Percentiles rank a stretch among this genome's conserved stretches.
phyloP scores from a whole-genome alignment of 2,329 filamentous ascomycete species.

The Colletotrichum musicola region DNA sequence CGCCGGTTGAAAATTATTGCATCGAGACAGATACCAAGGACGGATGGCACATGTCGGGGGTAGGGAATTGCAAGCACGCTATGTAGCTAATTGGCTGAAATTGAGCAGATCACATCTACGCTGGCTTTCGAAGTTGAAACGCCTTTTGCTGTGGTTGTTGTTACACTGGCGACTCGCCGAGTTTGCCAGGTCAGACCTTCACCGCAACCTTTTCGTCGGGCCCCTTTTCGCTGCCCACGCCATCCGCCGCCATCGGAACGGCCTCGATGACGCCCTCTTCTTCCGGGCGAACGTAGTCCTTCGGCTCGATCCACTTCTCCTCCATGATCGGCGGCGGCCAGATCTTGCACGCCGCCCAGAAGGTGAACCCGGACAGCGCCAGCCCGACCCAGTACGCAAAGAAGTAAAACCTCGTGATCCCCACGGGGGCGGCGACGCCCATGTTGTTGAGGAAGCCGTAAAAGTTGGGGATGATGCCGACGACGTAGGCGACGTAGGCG shows the following conservation, averaged over 20 bases:
- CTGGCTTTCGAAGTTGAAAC: too few species aligned
- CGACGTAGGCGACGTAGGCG: conserved; percentile 43
- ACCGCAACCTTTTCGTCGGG: conserved; percentile 12
- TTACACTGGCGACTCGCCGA: background rate
- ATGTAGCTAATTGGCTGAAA: too few species aligned
- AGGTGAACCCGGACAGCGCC: conserved; percentile 52
- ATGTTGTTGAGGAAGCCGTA: conserved; percentile 56
- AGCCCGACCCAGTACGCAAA: conserved; percentile 68
- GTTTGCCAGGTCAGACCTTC: background rate
- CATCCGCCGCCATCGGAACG: background rate
- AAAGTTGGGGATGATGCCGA: conserved; percentile 55
- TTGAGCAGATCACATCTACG: too few species aligned
- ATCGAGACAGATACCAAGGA: background rate
- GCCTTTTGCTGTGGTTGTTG: background rate
- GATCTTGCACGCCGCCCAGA: conserved; percentile 40
- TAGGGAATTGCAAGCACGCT: background rate
- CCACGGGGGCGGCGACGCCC: conserved; percentile 51
- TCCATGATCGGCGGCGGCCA: conserved; percentile 40
- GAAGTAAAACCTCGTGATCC: conserved; percentile 63
- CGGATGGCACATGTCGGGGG: background rate
- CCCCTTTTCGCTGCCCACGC: background rate
- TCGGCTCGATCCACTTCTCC: conserved; percentile 40
- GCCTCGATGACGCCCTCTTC: conserved; percentile 34
- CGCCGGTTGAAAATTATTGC: background rate
- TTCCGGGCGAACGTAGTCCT: conserved; percentile 35